Percentiles rank a stretch among this genome's conserved stretches.
Conservation (phyloP, 176 grass and related monocot species). For the Lolium rigidum region DNA sequence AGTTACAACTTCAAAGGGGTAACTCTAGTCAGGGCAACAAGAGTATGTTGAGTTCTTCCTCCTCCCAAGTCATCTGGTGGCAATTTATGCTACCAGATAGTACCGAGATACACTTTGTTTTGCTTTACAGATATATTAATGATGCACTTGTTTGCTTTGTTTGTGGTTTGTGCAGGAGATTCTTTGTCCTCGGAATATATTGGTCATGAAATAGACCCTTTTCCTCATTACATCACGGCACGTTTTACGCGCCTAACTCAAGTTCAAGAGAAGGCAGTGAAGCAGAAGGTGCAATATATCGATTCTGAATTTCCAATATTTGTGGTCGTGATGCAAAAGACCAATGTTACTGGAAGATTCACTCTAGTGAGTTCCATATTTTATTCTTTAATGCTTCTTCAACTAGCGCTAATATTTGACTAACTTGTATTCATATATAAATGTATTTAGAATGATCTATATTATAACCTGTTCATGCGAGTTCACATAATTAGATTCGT, state of each 20-base stretch:
- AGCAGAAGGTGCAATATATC: neutral
- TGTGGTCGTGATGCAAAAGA: constrained; percentile 14
- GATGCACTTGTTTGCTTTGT: neutral
- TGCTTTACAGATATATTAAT: constrained; percentile 3
- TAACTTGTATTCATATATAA: neutral
- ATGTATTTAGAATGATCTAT: neutral
- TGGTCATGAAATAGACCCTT: neutral
- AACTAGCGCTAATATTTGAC: neutral
- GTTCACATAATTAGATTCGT: neutral
- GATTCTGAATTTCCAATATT: constrained; percentile 10
- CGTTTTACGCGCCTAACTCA: neutral
- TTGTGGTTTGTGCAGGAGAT: constrained; percentile 1
- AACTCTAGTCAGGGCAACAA: constrained; percentile 5
- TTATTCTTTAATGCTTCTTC: constrained; percentile 15
- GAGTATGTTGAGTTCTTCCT: constrained; percentile 5
- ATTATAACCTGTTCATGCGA: neutral
- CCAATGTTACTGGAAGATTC: constrained; percentile 28
- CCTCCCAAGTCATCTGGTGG: neutral
- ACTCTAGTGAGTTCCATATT: constrained; percentile 10
- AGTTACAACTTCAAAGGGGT: neutral
- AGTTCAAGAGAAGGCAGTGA: constrained; percentile 6
- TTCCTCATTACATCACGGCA: neutral
- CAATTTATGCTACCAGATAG: constrained; percentile 23
- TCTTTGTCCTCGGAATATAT: neutral
- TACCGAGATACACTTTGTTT: constrained; percentile 9